A percentile compares a stretch with the other conserved stretches of the same genome.
phyloP scores from a whole-genome alignment of 2,329 filamentous ascomycete species.

The Botrytis sinoallii region DNA sequence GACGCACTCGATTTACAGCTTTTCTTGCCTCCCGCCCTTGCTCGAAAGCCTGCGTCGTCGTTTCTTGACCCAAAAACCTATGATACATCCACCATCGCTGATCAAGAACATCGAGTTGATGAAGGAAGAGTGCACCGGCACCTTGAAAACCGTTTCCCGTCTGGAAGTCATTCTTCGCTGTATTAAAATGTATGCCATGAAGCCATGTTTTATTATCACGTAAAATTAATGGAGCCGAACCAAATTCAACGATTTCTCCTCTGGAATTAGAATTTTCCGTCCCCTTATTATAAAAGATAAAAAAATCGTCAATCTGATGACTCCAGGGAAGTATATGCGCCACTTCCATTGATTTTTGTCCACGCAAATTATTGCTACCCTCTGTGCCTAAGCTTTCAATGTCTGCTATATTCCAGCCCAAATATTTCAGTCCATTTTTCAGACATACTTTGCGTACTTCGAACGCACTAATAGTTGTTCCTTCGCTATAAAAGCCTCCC shows the following conservation, averaged over 20 bases:
- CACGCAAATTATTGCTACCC: too few relatives aligned
- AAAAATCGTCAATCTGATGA: neutral
- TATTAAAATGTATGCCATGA: neutral
- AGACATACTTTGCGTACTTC: neutral
- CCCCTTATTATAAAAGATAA: neutral
- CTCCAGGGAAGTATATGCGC: neutral
- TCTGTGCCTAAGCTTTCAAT: neutral
- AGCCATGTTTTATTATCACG: too few relatives aligned
- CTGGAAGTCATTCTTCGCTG: neutral
- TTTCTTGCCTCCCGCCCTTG: neutral
- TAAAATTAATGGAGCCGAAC: neutral
- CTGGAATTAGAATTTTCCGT: too few relatives aligned
- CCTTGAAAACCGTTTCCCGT: neutral
- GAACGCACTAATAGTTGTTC: neutral
- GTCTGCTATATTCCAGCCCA: neutral
- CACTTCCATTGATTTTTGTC: neutral
- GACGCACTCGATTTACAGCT: neutral
- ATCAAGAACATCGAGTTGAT: neutral
- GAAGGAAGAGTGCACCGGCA: neutral
- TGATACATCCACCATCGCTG: neutral
- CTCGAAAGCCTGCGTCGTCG: neutral
- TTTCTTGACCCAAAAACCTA: neutral
- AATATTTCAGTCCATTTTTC: neutral
- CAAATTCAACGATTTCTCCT: neutral
- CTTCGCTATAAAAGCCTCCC: neutral